Evolutionary conservation across 768 basidiomycete species (phyloP).

Genomic region (Amanita muscaria): DNA sequence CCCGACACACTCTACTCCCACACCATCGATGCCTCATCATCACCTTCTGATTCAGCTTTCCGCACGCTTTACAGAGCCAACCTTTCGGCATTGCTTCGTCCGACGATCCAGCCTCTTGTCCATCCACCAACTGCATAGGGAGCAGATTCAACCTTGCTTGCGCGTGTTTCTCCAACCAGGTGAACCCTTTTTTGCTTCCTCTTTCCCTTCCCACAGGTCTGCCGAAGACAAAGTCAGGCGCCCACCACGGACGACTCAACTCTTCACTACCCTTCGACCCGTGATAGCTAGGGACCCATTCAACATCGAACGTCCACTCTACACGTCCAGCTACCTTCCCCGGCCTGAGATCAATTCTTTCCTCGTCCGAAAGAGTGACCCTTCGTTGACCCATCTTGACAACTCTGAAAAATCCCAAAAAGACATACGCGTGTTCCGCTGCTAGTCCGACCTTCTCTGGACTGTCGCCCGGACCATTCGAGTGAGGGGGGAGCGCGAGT

Average conservation of each 20-base stretch:
- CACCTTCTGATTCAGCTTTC: slow-evolving; percentile 6
- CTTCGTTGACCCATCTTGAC: neutral
- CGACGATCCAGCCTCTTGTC: slow-evolving; percentile 3
- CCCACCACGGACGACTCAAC: slow-evolving; percentile 1
- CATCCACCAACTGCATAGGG: slow-evolving; percentile 4
- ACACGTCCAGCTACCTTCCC: neutral
- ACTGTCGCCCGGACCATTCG: no score
- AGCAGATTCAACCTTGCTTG: neutral
- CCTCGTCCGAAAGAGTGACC: no score
- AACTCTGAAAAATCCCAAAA: slow-evolving; percentile 5
- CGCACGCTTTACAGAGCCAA: slow-evolving; percentile 7
- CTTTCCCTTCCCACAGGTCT: neutral
- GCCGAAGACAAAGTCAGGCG: neutral
- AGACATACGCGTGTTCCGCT: slow-evolving; percentile 7
- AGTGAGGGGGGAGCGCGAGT: neutral
- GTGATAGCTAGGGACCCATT: neutral
- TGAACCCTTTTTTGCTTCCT: neutral
- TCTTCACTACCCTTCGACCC: neutral
- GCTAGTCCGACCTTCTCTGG: neutral
- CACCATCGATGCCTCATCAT: slow-evolving; percentile 10
- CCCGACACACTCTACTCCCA: neutral
- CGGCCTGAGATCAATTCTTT: no score
- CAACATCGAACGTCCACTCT: slow-evolving; percentile 4
- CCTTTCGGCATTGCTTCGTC: slow-evolving; percentile 7
- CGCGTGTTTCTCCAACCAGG: neutral